These are phyloP conservation scores for Phoma herbarum DNA, from an alignment of 2,329 filamentous ascomycete species.

Conservation along the genomic window DNA sequence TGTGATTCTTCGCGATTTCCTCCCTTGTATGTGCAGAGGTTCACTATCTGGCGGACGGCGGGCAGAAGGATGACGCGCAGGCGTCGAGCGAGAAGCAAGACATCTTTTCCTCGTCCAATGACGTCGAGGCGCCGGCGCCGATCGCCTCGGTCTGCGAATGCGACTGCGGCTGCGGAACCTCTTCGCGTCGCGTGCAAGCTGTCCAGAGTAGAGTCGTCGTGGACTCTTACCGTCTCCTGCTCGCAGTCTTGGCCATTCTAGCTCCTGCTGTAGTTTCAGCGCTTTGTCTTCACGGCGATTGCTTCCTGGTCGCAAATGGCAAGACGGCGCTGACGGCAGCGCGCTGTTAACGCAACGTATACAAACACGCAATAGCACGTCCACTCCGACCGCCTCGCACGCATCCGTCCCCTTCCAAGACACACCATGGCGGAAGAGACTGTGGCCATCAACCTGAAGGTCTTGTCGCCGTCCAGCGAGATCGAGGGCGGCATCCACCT, in stretches of 20 bases:
- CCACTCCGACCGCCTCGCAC: constrained; percentile 1
- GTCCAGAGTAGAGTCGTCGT: too few species aligned
- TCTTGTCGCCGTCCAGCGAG: constrained; percentile 53
- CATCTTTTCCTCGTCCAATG: constrained; percentile 34
- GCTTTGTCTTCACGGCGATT: neutral
- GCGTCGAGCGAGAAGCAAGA: constrained; percentile 25
- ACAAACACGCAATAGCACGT: constrained; percentile 29
- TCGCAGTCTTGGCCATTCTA: neutral
- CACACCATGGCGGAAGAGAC: constrained; percentile 37
- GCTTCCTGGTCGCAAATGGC: constrained; percentile 15
- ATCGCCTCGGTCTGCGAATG: too few species aligned
- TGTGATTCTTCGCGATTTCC: neutral
- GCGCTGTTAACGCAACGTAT: constrained; percentile 46
- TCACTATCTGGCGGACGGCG: constrained; percentile 1
- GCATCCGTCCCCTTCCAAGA: neutral
- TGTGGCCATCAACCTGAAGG: constrained; percentile 47
- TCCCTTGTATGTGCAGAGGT: neutral
- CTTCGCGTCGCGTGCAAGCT: constrained; percentile 8
- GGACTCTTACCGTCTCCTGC: neutral
- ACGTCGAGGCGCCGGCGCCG: constrained; percentile 33
- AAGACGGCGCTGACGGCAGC: constrained; percentile 24
- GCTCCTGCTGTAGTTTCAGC: neutral
- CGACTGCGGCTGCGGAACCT: neutral
- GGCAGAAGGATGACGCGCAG: constrained; percentile 23
- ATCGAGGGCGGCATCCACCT: constrained; percentile 47